Base-by-base conservation (phyloP, 1,284 basidiomycete species). In the Peniophora sp. region DNA sequence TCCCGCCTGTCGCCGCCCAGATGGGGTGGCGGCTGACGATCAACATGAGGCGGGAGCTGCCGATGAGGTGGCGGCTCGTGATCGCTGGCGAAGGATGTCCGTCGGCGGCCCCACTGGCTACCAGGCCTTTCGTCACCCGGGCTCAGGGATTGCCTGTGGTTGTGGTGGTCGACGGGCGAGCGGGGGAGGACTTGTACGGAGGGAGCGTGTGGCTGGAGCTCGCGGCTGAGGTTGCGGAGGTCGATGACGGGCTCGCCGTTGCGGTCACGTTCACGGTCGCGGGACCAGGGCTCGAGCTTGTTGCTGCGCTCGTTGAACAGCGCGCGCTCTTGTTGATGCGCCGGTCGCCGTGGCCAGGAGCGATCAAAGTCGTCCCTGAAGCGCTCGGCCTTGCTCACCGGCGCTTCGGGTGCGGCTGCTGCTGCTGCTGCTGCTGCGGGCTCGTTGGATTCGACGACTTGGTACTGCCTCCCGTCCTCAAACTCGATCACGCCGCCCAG, bases 261-360 rank as follows among this genome's bases (percentile, higher is more conserved):
- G 37, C n/a, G 18, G 15, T 17, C 37, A n/a, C 37, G 18, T 41
- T 41, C n/a, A 8, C n/a, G 6, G 37, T n/a, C 48, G 55, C 70
- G 76, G 51, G 70, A 77, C 58, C 84, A 86, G 14, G 85, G 85
- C 65, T 95, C 92, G 51, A 94, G 67, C 50, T 83, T 78, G 63
- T 94, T 95, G 10, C 85, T 91, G 8, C 85, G 81, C 60, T 93
- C 92, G 59, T 96, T 95, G 73, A 94, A 96, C n/a, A 96, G 70
- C 0, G 86, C 83, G 24, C 88, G 37, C 15, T 65, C 47, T 23
- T 58, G 52, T 68, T 73, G 52, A 24, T 76, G 74, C 43, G 69
- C 63, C 49, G 71, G 72, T 22, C 78, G 76, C 43, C 83, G 82
- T 12, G 92, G 92, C 92, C 92, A 96, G 60, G 89, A 92, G 52